Conservation (phyloP, 2,329 filamentous ascomycete genomes). For the Aspergillus intermedius region DNA sequence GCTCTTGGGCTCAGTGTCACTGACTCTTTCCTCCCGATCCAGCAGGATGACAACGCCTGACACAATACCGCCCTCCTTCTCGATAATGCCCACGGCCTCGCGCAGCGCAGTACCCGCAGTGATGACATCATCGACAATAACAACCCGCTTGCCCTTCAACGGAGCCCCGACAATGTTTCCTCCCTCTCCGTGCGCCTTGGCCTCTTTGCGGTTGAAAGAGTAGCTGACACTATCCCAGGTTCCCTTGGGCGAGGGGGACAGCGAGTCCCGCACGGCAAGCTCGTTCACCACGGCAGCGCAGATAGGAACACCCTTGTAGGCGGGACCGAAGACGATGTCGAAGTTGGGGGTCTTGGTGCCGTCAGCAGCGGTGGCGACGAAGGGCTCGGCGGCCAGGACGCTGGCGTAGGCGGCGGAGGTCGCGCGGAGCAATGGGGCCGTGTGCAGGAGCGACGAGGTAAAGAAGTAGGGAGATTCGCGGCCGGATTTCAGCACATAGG, state of each 20-base stretch:
- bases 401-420: slow-evolving; percentile 76
- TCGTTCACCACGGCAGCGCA: slow-evolving; percentile 70
- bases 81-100: slow-evolving; percentile 85
- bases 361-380: slow-evolving; percentile 31
- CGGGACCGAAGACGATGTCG: slow-evolving; percentile 86
- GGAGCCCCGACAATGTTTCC: slow-evolving; percentile 85
- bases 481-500: slow-evolving; percentile 78
- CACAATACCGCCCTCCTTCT: slow-evolving; percentile 73
- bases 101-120: slow-evolving; percentile 91
- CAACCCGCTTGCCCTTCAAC: slow-evolving; percentile 74
- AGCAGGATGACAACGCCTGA: slow-evolving; percentile 84
- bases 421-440: slow-evolving; percentile 66
- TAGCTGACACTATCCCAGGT: slow-evolving; percentile 69
- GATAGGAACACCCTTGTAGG: slow-evolving; percentile 97
- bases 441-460: slow-evolving; percentile 89
- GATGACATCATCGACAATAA: slow-evolving; percentile 95
- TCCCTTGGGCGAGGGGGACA: slow-evolving; percentile 32
- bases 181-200: slow-evolving; percentile 92
- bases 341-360: slow-evolving; percentile 46
- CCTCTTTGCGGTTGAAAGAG: slow-evolving; percentile 92
- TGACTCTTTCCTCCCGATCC: slow-evolving; percentile 59
- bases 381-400: slow-evolving; percentile 46
- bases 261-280: slow-evolving; percentile 59
- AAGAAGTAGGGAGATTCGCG: slow-evolving; percentile 93
- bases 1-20: slow-evolving; percentile 63